Base-by-base conservation (phyloP, 2,329 filamentous ascomycete genomes). In the Xylaria multiplex region DNA sequence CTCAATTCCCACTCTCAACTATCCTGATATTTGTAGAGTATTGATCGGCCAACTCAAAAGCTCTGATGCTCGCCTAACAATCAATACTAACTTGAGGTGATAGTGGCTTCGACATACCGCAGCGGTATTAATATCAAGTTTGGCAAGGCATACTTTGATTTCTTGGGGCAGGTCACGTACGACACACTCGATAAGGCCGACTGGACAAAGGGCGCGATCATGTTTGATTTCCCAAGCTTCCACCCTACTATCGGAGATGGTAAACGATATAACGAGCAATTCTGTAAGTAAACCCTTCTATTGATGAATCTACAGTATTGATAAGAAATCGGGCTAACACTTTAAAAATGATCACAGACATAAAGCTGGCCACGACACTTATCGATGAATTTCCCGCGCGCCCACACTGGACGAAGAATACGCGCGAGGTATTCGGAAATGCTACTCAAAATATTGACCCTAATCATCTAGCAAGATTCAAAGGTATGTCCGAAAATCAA, bases 361-460 rank as follows among this genome's bases (percentile, higher is more conserved):
- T 78, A 42, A 81, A 79, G 6, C 75, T 85, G 3, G 82, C 82
- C 22, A 80, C 80, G 56, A 79, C 78, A 0, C 77, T 85, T 19
- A 77, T 85, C 54, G 78, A 81, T 30, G 83, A 85, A 71, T 85
- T 85, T 67, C 82, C 82, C 0, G 83, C 81, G 70, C 78, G 83
- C 5, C 83, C 83, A 35, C 83, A 85, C 73, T 85, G 83, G 83
- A 85, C 83, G 11, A 85, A 85, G 76, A 85, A 85, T 69, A 84
- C 82, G 3, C 75, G 83, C 19, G 81, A 83, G 24, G 78, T 85
- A 8, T 81, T 84, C 58, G 71, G 77, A 56, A 78, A 80, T 52
- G 74, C 81, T 0, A 80, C 79, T 46, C 81, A 83, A 75, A 83
- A 85, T 55, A 68, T 85, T 22, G 83, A 85, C 66, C 79, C 81